Conservation (phyloP, 106 monocot genomes). For the Dendrobium nobile region DNA sequence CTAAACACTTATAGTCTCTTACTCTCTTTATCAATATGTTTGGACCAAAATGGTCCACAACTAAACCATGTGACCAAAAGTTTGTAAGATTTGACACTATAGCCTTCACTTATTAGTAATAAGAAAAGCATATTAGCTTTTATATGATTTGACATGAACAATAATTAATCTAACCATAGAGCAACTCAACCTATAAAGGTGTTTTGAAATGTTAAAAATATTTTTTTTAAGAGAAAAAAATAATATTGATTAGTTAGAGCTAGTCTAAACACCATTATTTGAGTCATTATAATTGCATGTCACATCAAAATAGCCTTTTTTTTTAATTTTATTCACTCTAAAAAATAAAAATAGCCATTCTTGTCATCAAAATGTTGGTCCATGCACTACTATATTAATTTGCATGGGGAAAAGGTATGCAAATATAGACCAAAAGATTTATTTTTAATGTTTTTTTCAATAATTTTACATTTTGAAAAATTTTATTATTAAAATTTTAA, state of each 20-base stretch:
- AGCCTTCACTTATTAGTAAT: background rate
- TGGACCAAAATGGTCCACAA: background rate
- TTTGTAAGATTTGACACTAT: background rate
- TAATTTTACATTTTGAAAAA: too few relatives aligned
- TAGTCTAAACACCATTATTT: background rate
- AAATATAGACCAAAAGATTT: too few relatives aligned
- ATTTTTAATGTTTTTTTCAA: too few relatives aligned
- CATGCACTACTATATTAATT: background rate
- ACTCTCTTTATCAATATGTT: background rate
- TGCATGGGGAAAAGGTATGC: too few relatives aligned
- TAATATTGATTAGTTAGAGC: background rate
- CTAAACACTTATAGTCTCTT: too few relatives aligned
- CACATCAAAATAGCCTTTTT: background rate
- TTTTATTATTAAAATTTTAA: too few relatives aligned
- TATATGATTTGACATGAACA: background rate
- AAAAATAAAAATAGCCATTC: background rate
- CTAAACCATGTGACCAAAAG: background rate
- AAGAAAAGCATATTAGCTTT: background rate
- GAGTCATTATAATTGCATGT: background rate
- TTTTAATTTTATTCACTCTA: background rate
- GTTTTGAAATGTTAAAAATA: background rate
- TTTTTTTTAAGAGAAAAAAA: too few relatives aligned
- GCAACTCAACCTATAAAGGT: background rate
- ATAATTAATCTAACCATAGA: background rate
- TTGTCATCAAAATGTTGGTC: background rate